Conservation (phyloP, 2,329 filamentous ascomycete genomes). For the Ilyonectria mors-panacis region DNA sequence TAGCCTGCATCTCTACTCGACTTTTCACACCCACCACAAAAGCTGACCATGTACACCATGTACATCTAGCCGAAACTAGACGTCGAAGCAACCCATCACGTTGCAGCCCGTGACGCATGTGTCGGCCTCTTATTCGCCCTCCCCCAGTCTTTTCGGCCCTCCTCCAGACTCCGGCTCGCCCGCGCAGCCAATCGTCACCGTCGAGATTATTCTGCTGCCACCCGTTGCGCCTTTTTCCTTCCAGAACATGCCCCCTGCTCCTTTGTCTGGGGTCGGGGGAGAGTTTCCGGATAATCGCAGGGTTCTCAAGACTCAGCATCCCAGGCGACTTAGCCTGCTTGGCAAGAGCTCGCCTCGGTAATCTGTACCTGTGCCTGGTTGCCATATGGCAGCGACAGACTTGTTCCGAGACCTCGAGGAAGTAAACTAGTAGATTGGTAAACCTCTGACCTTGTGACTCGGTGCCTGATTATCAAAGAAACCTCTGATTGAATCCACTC, state of each 20-base stretch:
- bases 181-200: constrained; percentile 37
- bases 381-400: constrained; percentile 25
- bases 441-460: constrained; percentile 3
- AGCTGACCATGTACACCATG: constrained; percentile 37
- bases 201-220: constrained; percentile 21
- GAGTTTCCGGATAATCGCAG: constrained; percentile 17
- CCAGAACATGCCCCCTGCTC: constrained; percentile 30
- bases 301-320: constrained; percentile 15
- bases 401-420: not conserved
- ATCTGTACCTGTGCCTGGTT: constrained; percentile 31
- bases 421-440: not conserved
- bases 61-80: constrained; percentile 33
- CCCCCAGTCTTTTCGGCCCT: constrained; percentile 28
- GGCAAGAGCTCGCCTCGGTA: constrained; percentile 23
- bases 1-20: constrained; percentile 32
- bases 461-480: constrained; percentile 36
- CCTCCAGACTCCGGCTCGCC: constrained; percentile 26
- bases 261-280: constrained; percentile 1
- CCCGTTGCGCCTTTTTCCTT: constrained; percentile 32
- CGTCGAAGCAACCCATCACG: constrained; percentile 39
- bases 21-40: constrained; percentile 28
- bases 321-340: constrained; percentile 9
- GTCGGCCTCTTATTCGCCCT: constrained; percentile 42
- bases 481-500: constrained; percentile 16
- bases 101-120: constrained; percentile 42